phyloP scores from a whole-genome alignment of 164 flowering plant genomes.

The Chimonanthus praecox region DNA sequence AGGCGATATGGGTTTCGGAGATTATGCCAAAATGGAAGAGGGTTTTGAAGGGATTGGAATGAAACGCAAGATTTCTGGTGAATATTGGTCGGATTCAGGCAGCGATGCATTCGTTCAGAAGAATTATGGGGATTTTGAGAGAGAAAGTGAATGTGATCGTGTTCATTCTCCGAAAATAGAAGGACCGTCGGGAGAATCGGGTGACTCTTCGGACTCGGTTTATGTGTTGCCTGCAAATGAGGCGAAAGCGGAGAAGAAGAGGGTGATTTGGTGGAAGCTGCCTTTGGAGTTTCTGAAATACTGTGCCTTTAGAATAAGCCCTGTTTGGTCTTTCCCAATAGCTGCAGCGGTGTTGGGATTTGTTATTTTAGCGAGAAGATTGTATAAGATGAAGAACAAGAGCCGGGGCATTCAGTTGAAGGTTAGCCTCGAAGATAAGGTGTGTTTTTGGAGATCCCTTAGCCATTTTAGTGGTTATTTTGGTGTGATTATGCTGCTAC shows the following conservation, averaged over 20 bases:
- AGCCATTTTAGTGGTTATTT: neutral
- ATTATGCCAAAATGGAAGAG: constrained; percentile 22
- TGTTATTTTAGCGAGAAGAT: constrained; percentile 54
- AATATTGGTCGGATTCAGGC: constrained; percentile 33
- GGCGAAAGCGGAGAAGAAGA: constrained; percentile 26
- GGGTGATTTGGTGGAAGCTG: constrained; percentile 79
- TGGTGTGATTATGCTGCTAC: neutral
- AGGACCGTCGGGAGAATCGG: constrained; percentile 3
- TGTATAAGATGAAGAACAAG: constrained; percentile 72
- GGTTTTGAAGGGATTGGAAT: constrained; percentile 14
- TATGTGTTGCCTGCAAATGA: neutral
- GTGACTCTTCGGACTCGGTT: constrained; percentile 1
- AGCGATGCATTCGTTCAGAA: constrained; percentile 29
- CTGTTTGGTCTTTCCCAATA: constrained; percentile 79
- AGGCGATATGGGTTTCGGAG: constrained; percentile 18
- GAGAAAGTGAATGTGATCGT: neutral
- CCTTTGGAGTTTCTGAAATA: constrained; percentile 73
- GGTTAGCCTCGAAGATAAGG: constrained; percentile 84
- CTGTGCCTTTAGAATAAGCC: constrained; percentile 61
- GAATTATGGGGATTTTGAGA: neutral
- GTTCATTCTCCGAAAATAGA: constrained; percentile 10
- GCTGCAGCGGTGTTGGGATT: constrained; percentile 87
- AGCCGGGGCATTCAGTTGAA: constrained; percentile 51
- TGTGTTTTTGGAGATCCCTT: constrained; percentile 18
- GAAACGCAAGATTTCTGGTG: constrained; percentile 10